Base-by-base conservation (phyloP, 2,329 filamentous ascomycete species). In the Cladosporium sphaerospermum region DNA sequence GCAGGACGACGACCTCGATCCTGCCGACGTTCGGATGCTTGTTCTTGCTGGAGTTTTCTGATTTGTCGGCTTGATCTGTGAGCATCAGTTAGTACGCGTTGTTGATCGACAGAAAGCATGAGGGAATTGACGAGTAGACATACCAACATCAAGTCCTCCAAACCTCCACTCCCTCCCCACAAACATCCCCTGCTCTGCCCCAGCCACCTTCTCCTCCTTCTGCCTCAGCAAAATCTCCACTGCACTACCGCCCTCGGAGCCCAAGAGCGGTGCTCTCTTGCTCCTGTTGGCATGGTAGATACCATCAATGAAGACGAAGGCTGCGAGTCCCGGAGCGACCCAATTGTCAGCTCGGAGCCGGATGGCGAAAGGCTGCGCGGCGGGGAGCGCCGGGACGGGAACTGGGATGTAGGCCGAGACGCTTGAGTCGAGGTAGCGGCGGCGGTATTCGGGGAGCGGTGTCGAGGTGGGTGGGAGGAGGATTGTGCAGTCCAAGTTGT, bases 261-360 rank as follows among this genome's bases (percentile, higher is more conserved):
- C 51, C 3, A n/a, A 19, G 19, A 13, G 52, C 13, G 45, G 44
- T 31, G 36, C 65, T 37, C 71, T 67, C 37, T 73, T 69, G 62
- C 78, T 78, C 53, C 79, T 76, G 55, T 81, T 81, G 65, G 76
- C 79, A 60, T 81, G 78, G 56, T 81, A 81, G 5, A 75, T 64
- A 14, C 79, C 79, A 58, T 82, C 79, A 39, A 81, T 79, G 67
- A 74, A 81, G 23, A 81, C 77, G 55, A 77, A 78, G 63, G 78
- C 74, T 2, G 77, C 73, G 9, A 82, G 64, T 0, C 79, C 79
- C 19, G 75, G 70, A 1, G 75, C 75, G 56, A 81, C 78, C 65
- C 75, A 81, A 31, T 71, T 73, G 34, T 65, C 65, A 0, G 77
- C 77, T 2, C 65, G 71, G 37, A 81, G 68, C 55, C 73, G 75